Evolutionary conservation across 495 filamentous ascomycete species (phyloP).

Genomic region (Patellaria atrata): DNA sequence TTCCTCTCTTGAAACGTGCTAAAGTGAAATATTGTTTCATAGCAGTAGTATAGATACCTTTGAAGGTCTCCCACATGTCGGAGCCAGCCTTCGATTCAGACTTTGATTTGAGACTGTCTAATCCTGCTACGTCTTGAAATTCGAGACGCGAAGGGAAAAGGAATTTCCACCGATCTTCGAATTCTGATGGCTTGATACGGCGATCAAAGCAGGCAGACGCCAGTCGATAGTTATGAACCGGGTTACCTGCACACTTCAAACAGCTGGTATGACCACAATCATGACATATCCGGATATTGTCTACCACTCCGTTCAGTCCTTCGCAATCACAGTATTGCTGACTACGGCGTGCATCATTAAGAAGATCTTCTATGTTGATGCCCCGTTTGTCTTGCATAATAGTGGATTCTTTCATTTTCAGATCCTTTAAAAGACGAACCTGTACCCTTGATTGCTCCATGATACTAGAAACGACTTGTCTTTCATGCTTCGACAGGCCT

Average conservation of each 20-base stretch:
- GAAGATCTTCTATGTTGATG: background rate
- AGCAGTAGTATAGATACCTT: slow-evolving; percentile 24
- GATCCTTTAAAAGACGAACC: background rate
- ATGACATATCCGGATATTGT: slow-evolving; percentile 34
- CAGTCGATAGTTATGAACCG: slow-evolving; percentile 35
- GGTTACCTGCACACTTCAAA: slow-evolving; percentile 39
- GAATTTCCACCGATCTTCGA: slow-evolving; percentile 27
- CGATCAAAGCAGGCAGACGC: slow-evolving; percentile 6
- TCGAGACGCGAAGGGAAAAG: slow-evolving; percentile 20
- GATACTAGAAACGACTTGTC: background rate
- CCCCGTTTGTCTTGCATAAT: slow-evolving; percentile 10
- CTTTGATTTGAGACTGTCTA: no score
- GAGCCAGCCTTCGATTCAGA: no score
- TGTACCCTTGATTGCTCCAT: background rate
- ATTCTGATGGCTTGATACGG: slow-evolving; percentile 33
- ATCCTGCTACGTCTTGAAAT: no score
- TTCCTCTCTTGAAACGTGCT: slow-evolving; percentile 32
- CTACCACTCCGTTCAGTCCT: slow-evolving; percentile 29
- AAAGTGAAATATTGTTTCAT: slow-evolving; percentile 33
- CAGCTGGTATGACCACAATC: slow-evolving; percentile 45
- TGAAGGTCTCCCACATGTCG: slow-evolving; percentile 30
- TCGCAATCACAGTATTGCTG: slow-evolving; percentile 44
- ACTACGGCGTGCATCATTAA: slow-evolving; percentile 7
- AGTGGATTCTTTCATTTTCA: background rate
- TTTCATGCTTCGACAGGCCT: slow-evolving; percentile 20